Base-by-base conservation (phyloP, 1,284 basidiomycete species). In the Filobasidium uniguttulatum region DNA sequence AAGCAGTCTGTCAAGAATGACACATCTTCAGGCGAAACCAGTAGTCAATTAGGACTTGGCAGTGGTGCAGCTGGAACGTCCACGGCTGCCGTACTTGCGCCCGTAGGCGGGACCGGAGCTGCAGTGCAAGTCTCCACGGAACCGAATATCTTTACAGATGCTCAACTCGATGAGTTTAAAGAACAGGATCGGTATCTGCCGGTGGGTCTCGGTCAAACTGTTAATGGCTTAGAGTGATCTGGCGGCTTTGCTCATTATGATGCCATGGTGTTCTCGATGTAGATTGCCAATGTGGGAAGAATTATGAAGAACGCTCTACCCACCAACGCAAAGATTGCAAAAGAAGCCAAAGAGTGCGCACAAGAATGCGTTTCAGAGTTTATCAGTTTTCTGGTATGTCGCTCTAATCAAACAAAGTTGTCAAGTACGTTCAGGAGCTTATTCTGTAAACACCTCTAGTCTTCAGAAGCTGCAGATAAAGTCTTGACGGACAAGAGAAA, bases 361-460 rank as follows among this genome's bases (percentile, higher is more conserved):
- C 90, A 94, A 68, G 88, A 93, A 69, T 93, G 88, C 69, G 87
- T 93, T 45, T 89, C 84, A 35, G 91, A 96, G 72, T 90, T 93
- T 71, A 94, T 96, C 67, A 82, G 80, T 60, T 96, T 94, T 73
- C 86, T 96, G 67, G 69, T 71, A 46, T 55, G 68, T 66, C 35
- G 1, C 22, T 20, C 6, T 15, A 15, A 20, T 41, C 38, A 36
- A 17, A n/a, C n/a, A n/a, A n/a, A n/a, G n/a, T n/a, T n/a, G n/a
- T n/a, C n/a, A n/a, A n/a, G n/a, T n/a, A n/a, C n/a, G n/a, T 17
- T 10, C 12, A 19, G 12, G 5, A 5, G 23, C 19, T 5, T 43
- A n/a, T 29, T 43, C 3, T 43, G 5, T 28, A 12, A 3, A 3
- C 15, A 5, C 3, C 10, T 3, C 4, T 40, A 43, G 40, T 43